A percentile compares a stretch with the other conserved stretches of the same genome.
Evolutionary conservation across 805 yeast genomes (phyloP).

Genomic region (Grigorovia jiainica): DNA sequence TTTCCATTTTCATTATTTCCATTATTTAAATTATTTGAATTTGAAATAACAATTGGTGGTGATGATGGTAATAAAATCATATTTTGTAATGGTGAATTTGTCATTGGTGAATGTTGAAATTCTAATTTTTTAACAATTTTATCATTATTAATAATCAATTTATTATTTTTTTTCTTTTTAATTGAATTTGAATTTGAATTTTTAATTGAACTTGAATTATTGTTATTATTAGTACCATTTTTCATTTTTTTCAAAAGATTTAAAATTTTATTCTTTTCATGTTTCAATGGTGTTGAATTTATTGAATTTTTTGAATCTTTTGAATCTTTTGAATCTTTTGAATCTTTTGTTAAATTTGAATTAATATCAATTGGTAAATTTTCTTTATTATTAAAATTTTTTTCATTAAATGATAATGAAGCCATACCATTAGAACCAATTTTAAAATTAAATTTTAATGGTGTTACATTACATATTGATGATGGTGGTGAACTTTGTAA

Average conservation of each 20-base stretch:
- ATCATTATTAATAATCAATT: neutral
- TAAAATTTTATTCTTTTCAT: constrained; percentile 20
- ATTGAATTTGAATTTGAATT: neutral
- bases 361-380: neutral
- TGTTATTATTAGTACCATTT: constrained; percentile 1
- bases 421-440: constrained; percentile 29
- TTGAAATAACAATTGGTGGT: constrained; percentile 6
- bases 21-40: neutral
- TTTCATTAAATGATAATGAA: constrained; percentile 1
- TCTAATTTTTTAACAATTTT: neutral
- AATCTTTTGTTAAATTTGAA: neutral
- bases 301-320: too few relatives aligned
- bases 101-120: neutral
- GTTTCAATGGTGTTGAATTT: neutral
- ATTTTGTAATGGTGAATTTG: constrained; percentile 3
- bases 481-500: constrained; percentile 5
- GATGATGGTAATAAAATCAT: constrained; percentile 2
- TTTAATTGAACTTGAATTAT: neutral
- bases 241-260: constrained; percentile 25
- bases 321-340: too few relatives aligned
- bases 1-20: neutral
- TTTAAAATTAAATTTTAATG: constrained; percentile 20
- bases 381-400: neutral
- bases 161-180: neutral
- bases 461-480: neutral